These are phyloP conservation scores for Cajanus cajan DNA, from an alignment of 306 rosid species.

Conservation along the genomic window DNA sequence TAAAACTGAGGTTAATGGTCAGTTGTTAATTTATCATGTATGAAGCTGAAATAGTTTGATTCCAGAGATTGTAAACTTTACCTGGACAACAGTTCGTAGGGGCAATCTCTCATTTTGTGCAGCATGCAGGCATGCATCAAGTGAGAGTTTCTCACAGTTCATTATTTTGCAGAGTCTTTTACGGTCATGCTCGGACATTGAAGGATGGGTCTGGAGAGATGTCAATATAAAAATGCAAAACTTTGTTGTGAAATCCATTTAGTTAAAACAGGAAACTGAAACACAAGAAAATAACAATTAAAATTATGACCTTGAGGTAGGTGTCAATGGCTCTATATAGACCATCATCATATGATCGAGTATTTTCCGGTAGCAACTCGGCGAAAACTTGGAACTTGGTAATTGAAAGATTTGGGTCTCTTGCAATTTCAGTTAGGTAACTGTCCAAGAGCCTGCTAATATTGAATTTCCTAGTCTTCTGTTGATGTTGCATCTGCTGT, in stretches of 20 bases:
- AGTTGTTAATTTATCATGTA: slow-evolving; percentile 5
- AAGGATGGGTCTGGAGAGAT: slow-evolving; percentile 68
- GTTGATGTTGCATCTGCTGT: slow-evolving; percentile 59
- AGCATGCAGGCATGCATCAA: slow-evolving; percentile 88
- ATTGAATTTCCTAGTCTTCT: slow-evolving; percentile 56
- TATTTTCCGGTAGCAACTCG: slow-evolving; percentile 74
- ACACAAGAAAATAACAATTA: slow-evolving; percentile 23
- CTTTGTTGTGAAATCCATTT: slow-evolving; percentile 2
- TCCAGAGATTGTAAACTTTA: slow-evolving; percentile 36
- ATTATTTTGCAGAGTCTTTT: slow-evolving; percentile 85
- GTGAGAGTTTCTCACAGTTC: slow-evolving; percentile 88
- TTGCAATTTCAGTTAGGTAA: slow-evolving; percentile 89
- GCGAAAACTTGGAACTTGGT: slow-evolving; percentile 84
- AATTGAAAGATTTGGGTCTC: slow-evolving; percentile 78
- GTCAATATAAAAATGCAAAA: slow-evolving; percentile 19
- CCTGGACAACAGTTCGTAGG: slow-evolving; percentile 82
- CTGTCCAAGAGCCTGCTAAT: slow-evolving; percentile 86
- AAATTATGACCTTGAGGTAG: slow-evolving; percentile 70
- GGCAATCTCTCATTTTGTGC: slow-evolving; percentile 97
- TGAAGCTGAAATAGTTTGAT: slow-evolving; percentile 19
- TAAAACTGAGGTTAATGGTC: background rate
- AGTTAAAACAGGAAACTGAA: background rate
- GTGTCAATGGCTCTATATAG: slow-evolving; percentile 92
- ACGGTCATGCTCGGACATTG: slow-evolving; percentile 71
- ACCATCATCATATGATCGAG: slow-evolving; percentile 76